Base-by-base conservation (phyloP, 1,284 basidiomycete species). In the Anthracocystis panici-leucophaei region DNA sequence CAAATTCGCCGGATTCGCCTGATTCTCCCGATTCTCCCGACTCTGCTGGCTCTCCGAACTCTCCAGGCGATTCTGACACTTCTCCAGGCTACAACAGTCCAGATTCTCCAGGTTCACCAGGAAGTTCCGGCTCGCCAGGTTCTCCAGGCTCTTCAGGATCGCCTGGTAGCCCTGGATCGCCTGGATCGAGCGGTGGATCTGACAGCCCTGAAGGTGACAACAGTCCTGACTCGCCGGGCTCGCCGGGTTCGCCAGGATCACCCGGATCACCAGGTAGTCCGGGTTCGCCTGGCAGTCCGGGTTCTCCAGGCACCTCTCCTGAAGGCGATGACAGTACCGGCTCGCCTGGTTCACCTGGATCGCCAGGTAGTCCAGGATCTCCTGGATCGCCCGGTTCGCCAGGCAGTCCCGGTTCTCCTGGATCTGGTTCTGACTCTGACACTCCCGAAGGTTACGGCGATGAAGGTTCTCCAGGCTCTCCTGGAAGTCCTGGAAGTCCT, bases 141-240 rank as follows among this genome's bases (percentile, higher is more conserved):
- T 41, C 38, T 33, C 31, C 31, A 33, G 31, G 31, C 35, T 33
- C 31, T 11, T 7, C 27, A 27, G 27, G 27, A 3, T 27, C 27
- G 3, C 38, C 38, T 2, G 38, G 38, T 41, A n/a, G 16, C 14
- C 31, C 29, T 35, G 45, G 45, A 3, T 46, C 45, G 29, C 48
- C 48, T 5, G 23, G 48, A 7, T 49, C 48, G 31, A 63, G 48
- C 8, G 67, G 56, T 51, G 31, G 31, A 33, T 21, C 44, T n/a
- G 59, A 52, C 3, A 45, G 59, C 31, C 23, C 49, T n/a, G 49
- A 33, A 33, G 31, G 31, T 12, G 31, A 33, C 31, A 8, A 33
- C 11, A 33, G 31, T 33, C 31, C 10, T 11, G 8, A 33, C 5
- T 33, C 31, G 12, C 35, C 35, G 3, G 35, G 14, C 2, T 5